Evolutionary conservation across 352 stramenopile genomes (phyloP).

Genomic region (Pythium coloratum): DNA sequence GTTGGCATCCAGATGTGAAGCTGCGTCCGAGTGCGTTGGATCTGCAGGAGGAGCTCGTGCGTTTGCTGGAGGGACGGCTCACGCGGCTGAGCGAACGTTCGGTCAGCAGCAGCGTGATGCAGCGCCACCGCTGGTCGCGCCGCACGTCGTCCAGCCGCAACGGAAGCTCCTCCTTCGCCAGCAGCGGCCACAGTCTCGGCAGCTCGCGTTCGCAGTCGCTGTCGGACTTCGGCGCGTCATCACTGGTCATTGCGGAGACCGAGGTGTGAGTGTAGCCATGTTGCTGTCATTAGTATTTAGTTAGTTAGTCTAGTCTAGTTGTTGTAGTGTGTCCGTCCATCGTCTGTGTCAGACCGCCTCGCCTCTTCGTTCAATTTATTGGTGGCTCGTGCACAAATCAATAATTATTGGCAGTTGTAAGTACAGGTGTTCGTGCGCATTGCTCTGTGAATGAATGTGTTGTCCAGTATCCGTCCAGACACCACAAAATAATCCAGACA

Average conservation of each 20-base stretch:
- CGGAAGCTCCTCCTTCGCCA: slow-evolving; percentile 21
- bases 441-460: too few species aligned
- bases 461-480: too few species aligned
- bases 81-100: slow-evolving; percentile 31
- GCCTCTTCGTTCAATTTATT: slow-evolving; percentile 11
- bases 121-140: slow-evolving; percentile 45
- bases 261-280: slow-evolving; percentile 28
- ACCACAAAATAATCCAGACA: too few species aligned
- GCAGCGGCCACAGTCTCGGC: slow-evolving; percentile 18
- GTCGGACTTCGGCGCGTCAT: slow-evolving; percentile 21
- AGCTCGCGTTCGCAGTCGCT: slow-evolving; percentile 14
- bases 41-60: slow-evolving; percentile 73
- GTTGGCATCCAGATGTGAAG: slow-evolving; percentile 53
- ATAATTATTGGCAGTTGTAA: neutral
- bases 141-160: slow-evolving; percentile 44
- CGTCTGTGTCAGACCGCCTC: neutral
- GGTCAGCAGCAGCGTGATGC: slow-evolving; percentile 21
- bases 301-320: slow-evolving; percentile 9
- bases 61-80: slow-evolving; percentile 61
- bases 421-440: too few species aligned
- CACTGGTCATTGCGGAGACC: slow-evolving; percentile 25
- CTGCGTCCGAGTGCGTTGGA: slow-evolving; percentile 63
- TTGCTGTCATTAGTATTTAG: neutral
- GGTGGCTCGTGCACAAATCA: neutral
- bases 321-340: neutral